Evolutionary conservation across 2,329 filamentous ascomycete genomes (phyloP).

Genomic region (Cercospora brassicicola): DNA sequence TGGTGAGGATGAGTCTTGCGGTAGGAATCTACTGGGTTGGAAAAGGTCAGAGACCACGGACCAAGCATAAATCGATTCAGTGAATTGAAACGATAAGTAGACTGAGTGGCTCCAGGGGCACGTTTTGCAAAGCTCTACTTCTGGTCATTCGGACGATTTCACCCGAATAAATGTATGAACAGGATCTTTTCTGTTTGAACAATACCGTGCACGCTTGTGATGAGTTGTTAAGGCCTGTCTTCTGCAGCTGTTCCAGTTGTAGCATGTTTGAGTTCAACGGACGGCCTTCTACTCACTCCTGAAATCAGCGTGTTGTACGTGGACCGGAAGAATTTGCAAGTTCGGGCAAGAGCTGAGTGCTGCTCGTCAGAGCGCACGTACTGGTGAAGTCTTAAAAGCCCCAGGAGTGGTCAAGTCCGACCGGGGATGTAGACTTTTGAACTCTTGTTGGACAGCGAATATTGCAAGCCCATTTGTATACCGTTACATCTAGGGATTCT

Average conservation of each 20-base stretch:
- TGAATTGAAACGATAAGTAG: too few species aligned
- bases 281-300: not conserved
- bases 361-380: not conserved
- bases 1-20: not conserved
- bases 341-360: not conserved
- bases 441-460: not conserved
- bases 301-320: not conserved
- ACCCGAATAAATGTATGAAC: not conserved
- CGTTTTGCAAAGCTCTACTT: not conserved
- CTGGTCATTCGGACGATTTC: not conserved
- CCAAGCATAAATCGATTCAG: not conserved
- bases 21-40: not conserved
- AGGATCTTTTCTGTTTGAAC: not conserved
- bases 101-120: not conserved
- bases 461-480: not conserved
- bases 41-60: not conserved
- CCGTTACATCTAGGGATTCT: not conserved
- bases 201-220: not conserved
- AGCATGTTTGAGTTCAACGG: too few species aligned
- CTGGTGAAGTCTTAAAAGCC: not conserved
- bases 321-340: not conserved
- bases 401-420: not conserved
- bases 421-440: not conserved
- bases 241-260: not conserved
- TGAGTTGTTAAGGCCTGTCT: not conserved